Conservation (phyloP, 164 flowering plant genomes). For the Magnolia kwangsiensis region DNA sequence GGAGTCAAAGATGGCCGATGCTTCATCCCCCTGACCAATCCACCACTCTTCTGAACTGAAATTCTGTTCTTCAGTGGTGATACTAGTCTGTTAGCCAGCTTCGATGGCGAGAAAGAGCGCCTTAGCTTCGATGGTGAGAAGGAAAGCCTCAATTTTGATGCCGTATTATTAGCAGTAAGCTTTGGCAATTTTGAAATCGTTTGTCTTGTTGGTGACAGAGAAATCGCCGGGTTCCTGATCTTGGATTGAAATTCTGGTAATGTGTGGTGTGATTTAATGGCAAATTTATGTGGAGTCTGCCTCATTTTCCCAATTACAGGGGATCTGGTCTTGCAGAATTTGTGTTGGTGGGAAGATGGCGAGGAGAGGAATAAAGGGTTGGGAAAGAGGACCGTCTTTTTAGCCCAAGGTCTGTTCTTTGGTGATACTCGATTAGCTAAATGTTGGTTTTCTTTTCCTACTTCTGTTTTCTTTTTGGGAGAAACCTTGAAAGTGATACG, state of each 20-base stretch:
- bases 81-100: slow-evolving; percentile 51
- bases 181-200: slow-evolving; percentile 1
- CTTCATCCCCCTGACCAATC: slow-evolving; percentile 44
- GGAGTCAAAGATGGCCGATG: slow-evolving; percentile 41
- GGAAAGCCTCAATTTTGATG: slow-evolving; percentile 4
- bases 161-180: background rate
- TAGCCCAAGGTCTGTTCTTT: slow-evolving; percentile 76
- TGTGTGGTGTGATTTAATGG: slow-evolving; percentile 66
- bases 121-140: slow-evolving; percentile 31
- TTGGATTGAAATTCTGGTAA: slow-evolving; percentile 48
- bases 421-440: slow-evolving; percentile 75
- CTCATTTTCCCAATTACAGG: slow-evolving; percentile 46
- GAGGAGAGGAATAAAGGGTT: slow-evolving; percentile 74
- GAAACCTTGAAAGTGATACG: slow-evolving; percentile 77
- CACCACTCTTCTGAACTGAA: slow-evolving; percentile 30
- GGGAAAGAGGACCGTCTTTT: slow-evolving; percentile 80
- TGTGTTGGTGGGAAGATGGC: slow-evolving; percentile 41
- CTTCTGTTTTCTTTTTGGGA: slow-evolving; percentile 35
- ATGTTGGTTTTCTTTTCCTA: slow-evolving; percentile 34
- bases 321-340: slow-evolving; percentile 58
- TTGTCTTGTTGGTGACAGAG: slow-evolving; percentile 47
- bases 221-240: slow-evolving; percentile 35
- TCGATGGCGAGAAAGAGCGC: slow-evolving; percentile 68
- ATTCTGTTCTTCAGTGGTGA: slow-evolving; percentile 66
- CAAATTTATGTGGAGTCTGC: slow-evolving; percentile 66